Evolutionary conservation across 768 basidiomycete species (phyloP).

Genomic region (Lentinula lateritia): DNA sequence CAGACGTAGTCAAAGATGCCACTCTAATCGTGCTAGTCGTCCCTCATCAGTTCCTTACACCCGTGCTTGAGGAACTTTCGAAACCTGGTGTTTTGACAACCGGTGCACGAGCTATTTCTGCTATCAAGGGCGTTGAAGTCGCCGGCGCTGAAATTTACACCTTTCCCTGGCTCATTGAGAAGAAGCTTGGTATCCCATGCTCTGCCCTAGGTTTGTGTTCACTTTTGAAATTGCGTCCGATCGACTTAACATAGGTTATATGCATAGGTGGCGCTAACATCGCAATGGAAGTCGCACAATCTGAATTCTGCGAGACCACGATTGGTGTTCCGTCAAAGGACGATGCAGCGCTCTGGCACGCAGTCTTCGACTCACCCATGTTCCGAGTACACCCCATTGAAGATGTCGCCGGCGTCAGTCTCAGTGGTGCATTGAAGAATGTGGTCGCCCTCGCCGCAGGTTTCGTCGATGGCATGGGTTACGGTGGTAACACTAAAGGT

Average conservation of each 20-base stretch:
- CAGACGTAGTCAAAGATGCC: slow-evolving; percentile 7
- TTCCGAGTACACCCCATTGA: slow-evolving; percentile 12
- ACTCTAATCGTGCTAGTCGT: slow-evolving; percentile 9
- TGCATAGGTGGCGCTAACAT: slow-evolving; percentile 8
- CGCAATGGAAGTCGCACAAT: slow-evolving; percentile 10
- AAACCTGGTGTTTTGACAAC: slow-evolving; percentile 8
- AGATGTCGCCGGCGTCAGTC: slow-evolving; percentile 11
- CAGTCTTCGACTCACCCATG: slow-evolving; percentile 11
- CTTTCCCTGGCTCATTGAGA: slow-evolving; percentile 9
- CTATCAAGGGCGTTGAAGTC: slow-evolving; percentile 12
- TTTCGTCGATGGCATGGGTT: slow-evolving; percentile 12
- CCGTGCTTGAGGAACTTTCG: slow-evolving; percentile 6
- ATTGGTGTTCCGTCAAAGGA: slow-evolving; percentile 10
- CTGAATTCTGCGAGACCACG: slow-evolving; percentile 11
- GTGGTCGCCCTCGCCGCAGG: slow-evolving; percentile 11
- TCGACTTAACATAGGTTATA: not conserved
- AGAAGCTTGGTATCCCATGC: slow-evolving; percentile 9
- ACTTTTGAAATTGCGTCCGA: not conserved
- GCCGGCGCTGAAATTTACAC: slow-evolving; percentile 9
- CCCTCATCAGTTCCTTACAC: slow-evolving; percentile 11
- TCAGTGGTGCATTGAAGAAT: slow-evolving; percentile 12
- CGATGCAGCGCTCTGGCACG: slow-evolving; percentile 12
- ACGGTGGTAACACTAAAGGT: slow-evolving; percentile 9
- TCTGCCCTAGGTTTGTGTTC: slow-evolving; percentile 8
- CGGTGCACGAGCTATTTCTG: slow-evolving; percentile 9